phyloP scores from a whole-genome alignment of 345 rosid species.

The Abelmoschus esculentus region DNA sequence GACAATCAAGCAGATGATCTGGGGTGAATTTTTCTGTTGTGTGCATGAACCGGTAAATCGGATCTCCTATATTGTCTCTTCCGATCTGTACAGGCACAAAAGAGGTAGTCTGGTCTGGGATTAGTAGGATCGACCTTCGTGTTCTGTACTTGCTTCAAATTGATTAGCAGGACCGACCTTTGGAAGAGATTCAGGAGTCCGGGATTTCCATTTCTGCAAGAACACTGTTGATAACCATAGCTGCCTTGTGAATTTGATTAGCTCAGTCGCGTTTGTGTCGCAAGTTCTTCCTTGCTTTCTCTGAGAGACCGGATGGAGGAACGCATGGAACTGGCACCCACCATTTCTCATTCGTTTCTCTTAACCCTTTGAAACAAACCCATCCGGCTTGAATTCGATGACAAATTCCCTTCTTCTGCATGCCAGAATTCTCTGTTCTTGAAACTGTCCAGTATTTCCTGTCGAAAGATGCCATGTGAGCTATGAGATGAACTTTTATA shows the following conservation, averaged over 20 bases:
- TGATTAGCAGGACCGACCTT: constrained; percentile 41
- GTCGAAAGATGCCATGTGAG: constrained; percentile 11
- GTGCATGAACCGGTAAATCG: constrained; percentile 61
- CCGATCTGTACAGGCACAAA: constrained; percentile 46
- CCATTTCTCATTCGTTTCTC: constrained; percentile 69
- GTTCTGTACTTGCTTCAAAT: not conserved
- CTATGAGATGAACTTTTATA: not conserved
- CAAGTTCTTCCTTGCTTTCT: constrained; percentile 64
- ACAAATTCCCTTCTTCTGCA: constrained; percentile 46
- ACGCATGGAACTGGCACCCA: constrained; percentile 93
- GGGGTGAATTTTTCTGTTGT: constrained; percentile 65
- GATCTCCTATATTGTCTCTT: constrained; percentile 72
- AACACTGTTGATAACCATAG: constrained; percentile 83
- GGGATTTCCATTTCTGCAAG: constrained; percentile 92
- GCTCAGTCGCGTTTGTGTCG: constrained; percentile 60
- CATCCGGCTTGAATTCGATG: constrained; percentile 49
- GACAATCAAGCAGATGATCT: constrained; percentile 51
- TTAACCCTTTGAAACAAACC: too few species aligned
- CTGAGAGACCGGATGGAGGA: constrained; percentile 66
- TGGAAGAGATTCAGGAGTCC: constrained; percentile 70
- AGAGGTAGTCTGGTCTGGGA: too few species aligned
- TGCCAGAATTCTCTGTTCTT: constrained; percentile 67
- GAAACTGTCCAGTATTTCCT: constrained; percentile 75
- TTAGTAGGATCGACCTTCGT: too few species aligned
- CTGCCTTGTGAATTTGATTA: constrained; percentile 90